Conservation (phyloP, 192 early-diverging fungal species). For the Coemansia reversa region DNA sequence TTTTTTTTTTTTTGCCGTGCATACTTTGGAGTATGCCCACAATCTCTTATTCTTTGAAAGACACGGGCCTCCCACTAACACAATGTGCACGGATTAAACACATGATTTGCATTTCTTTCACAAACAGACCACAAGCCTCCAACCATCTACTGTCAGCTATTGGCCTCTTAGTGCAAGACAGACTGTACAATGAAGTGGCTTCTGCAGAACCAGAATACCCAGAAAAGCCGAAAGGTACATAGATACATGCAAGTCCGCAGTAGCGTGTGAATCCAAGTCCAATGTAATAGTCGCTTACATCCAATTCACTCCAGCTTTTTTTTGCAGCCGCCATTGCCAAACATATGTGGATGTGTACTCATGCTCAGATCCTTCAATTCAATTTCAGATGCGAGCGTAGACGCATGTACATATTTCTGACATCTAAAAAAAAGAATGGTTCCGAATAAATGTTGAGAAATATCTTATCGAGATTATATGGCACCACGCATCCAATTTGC, state of each 20-base stretch:
- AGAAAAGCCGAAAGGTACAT: neutral
- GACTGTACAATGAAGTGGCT: slow-evolving; percentile 7
- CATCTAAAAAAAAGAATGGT: neutral
- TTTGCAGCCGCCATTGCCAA: neutral
- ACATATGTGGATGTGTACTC: neutral
- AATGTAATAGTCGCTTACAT: neutral
- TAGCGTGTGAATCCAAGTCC: neutral
- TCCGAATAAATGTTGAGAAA: neutral
- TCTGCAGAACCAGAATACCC: slow-evolving; percentile 5
- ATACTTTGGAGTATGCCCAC: neutral
- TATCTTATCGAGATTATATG: neutral
- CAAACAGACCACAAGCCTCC: neutral
- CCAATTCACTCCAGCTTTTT: neutral
- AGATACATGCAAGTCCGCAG: neutral
- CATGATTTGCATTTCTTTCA: neutral
- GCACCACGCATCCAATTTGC: too few relatives aligned
- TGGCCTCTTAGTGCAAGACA: slow-evolving; percentile 1
- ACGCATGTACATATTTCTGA: neutral
- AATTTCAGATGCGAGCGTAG: neutral
- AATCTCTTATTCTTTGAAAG: neutral
- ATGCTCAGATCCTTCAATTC: neutral
- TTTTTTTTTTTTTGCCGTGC: neutral
- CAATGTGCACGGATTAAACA: neutral
- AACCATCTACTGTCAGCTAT: neutral
- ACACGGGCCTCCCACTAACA: neutral